Evolutionary conservation across 345 rosid genomes (phyloP).

Genomic region (Citrus trifoliata): DNA sequence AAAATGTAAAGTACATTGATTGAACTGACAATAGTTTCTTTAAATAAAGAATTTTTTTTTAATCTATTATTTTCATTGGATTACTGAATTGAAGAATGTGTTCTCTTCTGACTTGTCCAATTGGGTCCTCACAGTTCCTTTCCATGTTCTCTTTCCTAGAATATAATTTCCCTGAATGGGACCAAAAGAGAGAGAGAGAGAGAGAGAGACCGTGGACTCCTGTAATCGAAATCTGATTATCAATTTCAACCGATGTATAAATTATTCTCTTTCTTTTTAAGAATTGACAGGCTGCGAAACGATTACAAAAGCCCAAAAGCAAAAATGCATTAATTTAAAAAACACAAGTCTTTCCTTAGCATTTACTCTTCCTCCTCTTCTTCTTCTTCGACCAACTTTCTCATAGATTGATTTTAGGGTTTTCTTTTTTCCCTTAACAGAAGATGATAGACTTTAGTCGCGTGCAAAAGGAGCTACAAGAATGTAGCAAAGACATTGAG

Average conservation of each 20-base stretch:
- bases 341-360: not conserved
- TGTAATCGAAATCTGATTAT: not conserved
- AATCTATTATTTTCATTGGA: too few species aligned
- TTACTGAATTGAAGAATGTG: too few species aligned
- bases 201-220: not conserved
- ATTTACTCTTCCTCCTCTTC: not conserved
- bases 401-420: not conserved
- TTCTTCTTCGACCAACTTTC: not conserved
- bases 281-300: not conserved
- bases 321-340: not conserved
- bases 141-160: not conserved
- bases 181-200: not conserved
- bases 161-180: not conserved
- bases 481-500: conserved; percentile 70
- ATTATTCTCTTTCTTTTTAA: not conserved
- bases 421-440: not conserved
- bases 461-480: conserved; percentile 91
- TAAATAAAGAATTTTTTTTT: too few species aligned
- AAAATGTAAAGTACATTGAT: too few species aligned
- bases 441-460: conserved; percentile 75
- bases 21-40: too few species aligned
- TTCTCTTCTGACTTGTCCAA: too few species aligned
- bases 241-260: not conserved
- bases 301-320: not conserved
- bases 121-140: not conserved